A percentile compares a stretch with the other conserved stretches of the same genome.
These are phyloP conservation scores for Amanita rubescens DNA, from an alignment of 768 basidiomycete species.

Conservation along the genomic window DNA sequence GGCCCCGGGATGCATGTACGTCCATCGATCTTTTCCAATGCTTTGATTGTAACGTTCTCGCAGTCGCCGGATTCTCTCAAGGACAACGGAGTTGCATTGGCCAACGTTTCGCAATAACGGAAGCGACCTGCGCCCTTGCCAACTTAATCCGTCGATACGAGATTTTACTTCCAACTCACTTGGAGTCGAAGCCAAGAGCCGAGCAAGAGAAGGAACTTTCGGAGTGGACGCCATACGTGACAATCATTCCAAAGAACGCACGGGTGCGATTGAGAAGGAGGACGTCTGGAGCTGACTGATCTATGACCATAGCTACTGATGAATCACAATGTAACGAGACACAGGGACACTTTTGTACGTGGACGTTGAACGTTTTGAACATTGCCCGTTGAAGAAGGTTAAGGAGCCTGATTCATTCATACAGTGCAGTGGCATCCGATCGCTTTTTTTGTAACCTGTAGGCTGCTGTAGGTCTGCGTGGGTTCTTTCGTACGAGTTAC, in stretches of 20 bases:
- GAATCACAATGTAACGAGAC: too few species aligned
- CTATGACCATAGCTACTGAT: not conserved
- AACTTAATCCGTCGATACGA: constrained; percentile 34
- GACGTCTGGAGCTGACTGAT: not conserved
- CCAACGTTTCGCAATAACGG: constrained; percentile 38
- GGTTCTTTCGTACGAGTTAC: too few species aligned
- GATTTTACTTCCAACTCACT: constrained; percentile 31
- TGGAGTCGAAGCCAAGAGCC: constrained; percentile 17
- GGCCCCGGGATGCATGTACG: constrained; percentile 47
- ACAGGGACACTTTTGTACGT: too few species aligned
- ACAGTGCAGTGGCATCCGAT: too few species aligned
- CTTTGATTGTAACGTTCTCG: not conserved
- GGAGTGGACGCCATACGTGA: constrained; percentile 29
- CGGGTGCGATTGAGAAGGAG: constrained; percentile 13
- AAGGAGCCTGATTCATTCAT: too few species aligned
- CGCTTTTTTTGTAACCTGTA: too few species aligned
- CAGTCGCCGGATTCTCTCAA: constrained; percentile 35
- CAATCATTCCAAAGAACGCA: constrained; percentile 27
- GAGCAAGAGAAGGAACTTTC: constrained; percentile 27
- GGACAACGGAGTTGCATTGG: constrained; percentile 44
- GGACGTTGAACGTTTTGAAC: too few species aligned
- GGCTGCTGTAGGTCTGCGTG: too few species aligned
- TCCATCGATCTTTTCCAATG: not conserved
- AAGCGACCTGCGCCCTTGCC: constrained; percentile 35
- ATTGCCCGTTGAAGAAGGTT: too few species aligned